Conservation (phyloP, 495 filamentous ascomycete species). For the Halenospora varia region DNA sequence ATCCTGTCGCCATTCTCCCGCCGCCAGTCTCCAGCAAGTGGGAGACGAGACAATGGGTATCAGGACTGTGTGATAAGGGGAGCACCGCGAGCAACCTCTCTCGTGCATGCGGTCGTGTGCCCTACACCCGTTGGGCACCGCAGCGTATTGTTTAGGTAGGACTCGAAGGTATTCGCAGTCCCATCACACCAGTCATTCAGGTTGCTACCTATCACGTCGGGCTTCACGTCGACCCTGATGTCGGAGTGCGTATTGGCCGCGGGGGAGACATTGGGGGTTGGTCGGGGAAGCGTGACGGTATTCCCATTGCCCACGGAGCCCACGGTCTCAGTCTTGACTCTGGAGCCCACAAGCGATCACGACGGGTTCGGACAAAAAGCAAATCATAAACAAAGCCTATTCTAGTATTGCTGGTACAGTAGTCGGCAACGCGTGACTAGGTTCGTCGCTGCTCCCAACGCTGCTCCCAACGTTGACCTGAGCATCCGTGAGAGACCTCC, state of each 20-base stretch:
- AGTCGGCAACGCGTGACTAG: slow-evolving; percentile 1
- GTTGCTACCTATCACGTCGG: background rate
- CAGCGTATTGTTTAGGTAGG: slow-evolving; percentile 10
- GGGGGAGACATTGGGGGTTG: slow-evolving; percentile 2
- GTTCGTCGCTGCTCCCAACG: too few species aligned
- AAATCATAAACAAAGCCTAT: background rate
- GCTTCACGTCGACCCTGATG: slow-evolving; percentile 7
- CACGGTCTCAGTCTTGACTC: background rate
- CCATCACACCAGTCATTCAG: background rate
- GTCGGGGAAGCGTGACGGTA: slow-evolving; percentile 9
- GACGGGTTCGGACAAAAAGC: slow-evolving; percentile 7
- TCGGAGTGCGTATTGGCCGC: slow-evolving; percentile 7
- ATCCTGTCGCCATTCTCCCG: slow-evolving; percentile 23
- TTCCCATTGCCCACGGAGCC: background rate
- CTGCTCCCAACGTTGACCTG: background rate
- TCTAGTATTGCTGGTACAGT: too few species aligned
- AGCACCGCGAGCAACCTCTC: background rate
- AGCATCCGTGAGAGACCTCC: background rate
- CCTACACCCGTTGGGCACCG: slow-evolving; percentile 5
- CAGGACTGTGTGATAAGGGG: background rate
- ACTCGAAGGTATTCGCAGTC: background rate
- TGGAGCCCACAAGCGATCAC: background rate
- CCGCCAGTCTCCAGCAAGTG: slow-evolving; percentile 18
- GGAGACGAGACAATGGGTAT: slow-evolving; percentile 18
- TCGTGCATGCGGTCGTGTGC: background rate